Base-by-base conservation (phyloP, 768 basidiomycete species). In the Omphalotus guepiniiformis region DNA sequence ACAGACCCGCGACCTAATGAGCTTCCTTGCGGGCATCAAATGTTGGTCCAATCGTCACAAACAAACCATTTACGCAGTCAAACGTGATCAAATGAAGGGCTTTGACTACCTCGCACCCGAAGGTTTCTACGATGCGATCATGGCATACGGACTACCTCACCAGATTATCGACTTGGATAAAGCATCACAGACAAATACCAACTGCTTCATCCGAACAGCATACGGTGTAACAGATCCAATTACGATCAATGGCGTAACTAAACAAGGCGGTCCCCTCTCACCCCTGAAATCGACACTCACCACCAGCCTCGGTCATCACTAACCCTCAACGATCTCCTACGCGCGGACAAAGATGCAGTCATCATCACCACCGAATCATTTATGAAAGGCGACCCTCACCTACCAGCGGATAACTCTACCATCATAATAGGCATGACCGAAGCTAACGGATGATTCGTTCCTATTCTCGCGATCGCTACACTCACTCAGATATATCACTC, bases 61-160 rank as follows among this genome's bases (percentile, higher is more conserved):
- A 2, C 13, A 48, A 7, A 49, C 58, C 0, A 12, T 64, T 1
- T 64, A 53, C 38, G 50, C 53, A 0, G 35, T 65, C 11, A 48
- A 62, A 42, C 49, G 59, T 0, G 63, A 66, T 34, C 63, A 67
- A 29, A 64, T 53, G 56, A 67, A 67, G 29, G 64, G 64, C 1
- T 66, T 65, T 41, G 65, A 65, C 30, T 50, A 53, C 36, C 53
- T 68, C 0, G 47, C 42, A 8, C 64, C 63, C 0, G 30, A 63
- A 44, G 63, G 65, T 0, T 65, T 65, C 48, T 64, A 67, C 39
- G 63, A 67, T 50, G 63, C 64, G 4, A 32, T 67, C 1, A 18
- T n/a, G 0, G 61, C 64, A 0, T 65, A 65, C 41, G 55, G 58
- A 4, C 52, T 65, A 1, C 63, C 63, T 0, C 1, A 9, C 1